Percentiles rank a stretch among this genome's conserved stretches.
Evolutionary conservation across 441 rosid species (phyloP).

Genomic region (Pelargonium exstipulatum): DNA sequence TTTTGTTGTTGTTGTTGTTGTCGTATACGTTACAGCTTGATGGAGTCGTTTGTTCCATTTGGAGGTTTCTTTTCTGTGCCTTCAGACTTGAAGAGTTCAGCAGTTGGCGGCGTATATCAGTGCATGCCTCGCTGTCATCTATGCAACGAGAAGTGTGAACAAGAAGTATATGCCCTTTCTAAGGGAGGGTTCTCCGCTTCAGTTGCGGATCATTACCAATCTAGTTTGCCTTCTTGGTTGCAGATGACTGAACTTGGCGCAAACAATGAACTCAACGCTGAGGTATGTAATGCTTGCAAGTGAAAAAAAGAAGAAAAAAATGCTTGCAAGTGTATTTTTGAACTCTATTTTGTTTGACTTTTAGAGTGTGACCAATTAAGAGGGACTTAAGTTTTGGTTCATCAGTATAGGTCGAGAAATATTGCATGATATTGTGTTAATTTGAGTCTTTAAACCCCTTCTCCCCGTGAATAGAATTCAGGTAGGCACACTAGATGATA

Average conservation of each 20-base stretch:
- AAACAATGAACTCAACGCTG: constrained; percentile 28
- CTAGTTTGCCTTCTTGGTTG: constrained; percentile 64
- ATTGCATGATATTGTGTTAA: too few species aligned
- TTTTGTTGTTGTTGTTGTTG: constrained; percentile 22
- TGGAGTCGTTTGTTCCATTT: constrained; percentile 91
- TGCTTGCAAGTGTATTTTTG: constrained; percentile 9
- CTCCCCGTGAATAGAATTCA: too few species aligned
- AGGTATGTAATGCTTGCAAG: too few species aligned
- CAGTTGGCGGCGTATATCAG: constrained; percentile 30
- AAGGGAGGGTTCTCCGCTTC: constrained; percentile 40
- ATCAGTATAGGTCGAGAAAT: too few species aligned
- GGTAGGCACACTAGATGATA: too few species aligned
- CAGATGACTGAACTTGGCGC: constrained; percentile 44
- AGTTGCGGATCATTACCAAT: constrained; percentile 51
- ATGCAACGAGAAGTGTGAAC: constrained; percentile 40
- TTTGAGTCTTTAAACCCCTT: too few species aligned
- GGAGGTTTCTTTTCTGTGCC: constrained; percentile 78
- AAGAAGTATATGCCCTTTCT: constrained; percentile 33
- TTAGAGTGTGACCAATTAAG: too few species aligned
- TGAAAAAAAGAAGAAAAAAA: too few species aligned
- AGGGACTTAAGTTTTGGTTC: too few species aligned
- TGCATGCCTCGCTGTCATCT: constrained; percentile 28
- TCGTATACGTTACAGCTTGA: constrained; percentile 58
- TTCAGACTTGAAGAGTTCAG: constrained; percentile 42
- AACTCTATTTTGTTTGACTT: neutral